Conservation (phyloP, 1,284 basidiomycete species). For the Coniferiporia sulphurascens region DNA sequence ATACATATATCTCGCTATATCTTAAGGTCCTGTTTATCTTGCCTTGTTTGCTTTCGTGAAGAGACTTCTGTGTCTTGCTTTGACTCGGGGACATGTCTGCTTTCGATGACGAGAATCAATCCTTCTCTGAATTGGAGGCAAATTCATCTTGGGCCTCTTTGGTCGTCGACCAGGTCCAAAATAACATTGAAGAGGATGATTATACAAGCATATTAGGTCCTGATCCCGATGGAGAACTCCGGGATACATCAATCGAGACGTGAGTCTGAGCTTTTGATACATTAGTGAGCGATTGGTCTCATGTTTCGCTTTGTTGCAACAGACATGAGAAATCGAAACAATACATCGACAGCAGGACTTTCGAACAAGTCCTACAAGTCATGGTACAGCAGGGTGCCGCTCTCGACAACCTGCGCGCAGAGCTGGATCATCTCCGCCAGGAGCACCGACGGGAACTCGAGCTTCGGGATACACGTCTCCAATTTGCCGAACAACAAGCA, state of each 20-base stretch:
- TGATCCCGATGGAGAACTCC: not conserved
- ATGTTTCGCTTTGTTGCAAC: not conserved
- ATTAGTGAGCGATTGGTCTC: not conserved
- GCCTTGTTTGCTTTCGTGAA: too few relatives aligned
- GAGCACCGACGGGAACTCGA: slow-evolving; percentile 10
- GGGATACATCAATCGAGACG: not conserved
- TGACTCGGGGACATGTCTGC: not conserved
- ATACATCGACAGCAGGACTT: slow-evolving; percentile 3
- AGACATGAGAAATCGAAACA: not conserved
- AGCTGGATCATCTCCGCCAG: slow-evolving; percentile 5
- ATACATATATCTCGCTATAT: too few relatives aligned
- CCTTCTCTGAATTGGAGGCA: not conserved
- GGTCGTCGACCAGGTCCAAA: slow-evolving; percentile 6
- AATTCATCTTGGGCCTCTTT: slow-evolving; percentile 13
- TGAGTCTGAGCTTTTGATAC: not conserved
- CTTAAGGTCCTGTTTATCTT: too few relatives aligned
- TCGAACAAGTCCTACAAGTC: slow-evolving; percentile 13
- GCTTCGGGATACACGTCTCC: slow-evolving; percentile 12
- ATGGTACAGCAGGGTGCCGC: slow-evolving; percentile 14
- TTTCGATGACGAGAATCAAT: slow-evolving; percentile 6
- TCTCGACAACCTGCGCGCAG: slow-evolving; percentile 7
- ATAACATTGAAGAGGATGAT: slow-evolving; percentile 3
- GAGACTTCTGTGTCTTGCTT: not conserved
- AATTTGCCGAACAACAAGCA: slow-evolving; percentile 7
- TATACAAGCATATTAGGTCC: not conserved